These are phyloP conservation scores for Priceomyces castillae DNA, from an alignment of 805 yeast genomes.

Conservation along the genomic window DNA sequence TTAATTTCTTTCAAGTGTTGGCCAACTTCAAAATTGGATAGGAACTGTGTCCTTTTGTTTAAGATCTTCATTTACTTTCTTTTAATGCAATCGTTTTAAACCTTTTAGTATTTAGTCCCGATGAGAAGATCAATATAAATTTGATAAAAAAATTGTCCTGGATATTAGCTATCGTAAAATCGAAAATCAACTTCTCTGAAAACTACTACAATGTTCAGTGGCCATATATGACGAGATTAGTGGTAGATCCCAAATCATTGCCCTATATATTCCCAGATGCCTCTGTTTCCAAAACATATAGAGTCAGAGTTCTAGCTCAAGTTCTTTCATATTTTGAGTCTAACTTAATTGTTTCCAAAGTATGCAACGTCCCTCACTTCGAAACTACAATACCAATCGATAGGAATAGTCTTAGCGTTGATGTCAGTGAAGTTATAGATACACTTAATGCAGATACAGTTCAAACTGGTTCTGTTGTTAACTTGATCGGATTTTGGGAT, in stretches of 20 bases:
- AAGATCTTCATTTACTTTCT: slow-evolving; percentile 37
- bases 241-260: slow-evolving; percentile 26
- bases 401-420: slow-evolving; percentile 2
- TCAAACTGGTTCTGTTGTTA: slow-evolving; percentile 25
- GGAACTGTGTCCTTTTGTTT: slow-evolving; percentile 51
- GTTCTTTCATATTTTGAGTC: slow-evolving; percentile 19
- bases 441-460: slow-evolving; percentile 9
- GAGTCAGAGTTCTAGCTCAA: slow-evolving; percentile 31
- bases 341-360: slow-evolving; percentile 13
- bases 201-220: too few species aligned
- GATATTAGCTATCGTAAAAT: background rate
- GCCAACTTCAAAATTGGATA: slow-evolving; percentile 65
- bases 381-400: background rate
- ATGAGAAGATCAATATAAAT: background rate
- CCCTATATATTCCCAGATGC: slow-evolving; percentile 22
- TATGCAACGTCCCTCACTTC: slow-evolving; percentile 13
- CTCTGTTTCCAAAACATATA: slow-evolving; percentile 14
- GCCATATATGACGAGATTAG: slow-evolving; percentile 26
- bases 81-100: background rate
- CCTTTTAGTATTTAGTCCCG: background rate
- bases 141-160: background rate
- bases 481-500: slow-evolving; percentile 29
- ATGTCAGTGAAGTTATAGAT: slow-evolving; percentile 11
- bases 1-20: slow-evolving; percentile 52
- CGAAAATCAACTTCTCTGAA: too few species aligned